Evolutionary conservation across 2,329 filamentous ascomycete genomes (phyloP).

Genomic region (Penicillium fuscoglaucum): DNA sequence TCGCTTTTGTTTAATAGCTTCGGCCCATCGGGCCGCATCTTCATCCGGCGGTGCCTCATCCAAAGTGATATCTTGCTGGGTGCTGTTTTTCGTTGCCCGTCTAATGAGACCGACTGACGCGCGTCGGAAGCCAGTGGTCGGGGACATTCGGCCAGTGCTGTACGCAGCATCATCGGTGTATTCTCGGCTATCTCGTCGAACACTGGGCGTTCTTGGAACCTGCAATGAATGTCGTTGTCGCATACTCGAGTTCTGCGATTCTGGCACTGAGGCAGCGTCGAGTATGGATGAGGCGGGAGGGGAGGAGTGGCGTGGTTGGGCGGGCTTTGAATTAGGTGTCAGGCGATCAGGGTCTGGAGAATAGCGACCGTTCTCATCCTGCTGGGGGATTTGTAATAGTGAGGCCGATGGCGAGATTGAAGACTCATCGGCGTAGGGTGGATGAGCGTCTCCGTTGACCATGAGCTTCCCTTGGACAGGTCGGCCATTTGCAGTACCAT

Average conservation of each 20-base stretch:
- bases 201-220: slow-evolving; percentile 69
- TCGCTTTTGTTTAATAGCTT: slow-evolving; percentile 86
- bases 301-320: slow-evolving; percentile 42
- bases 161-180: slow-evolving; percentile 62
- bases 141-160: slow-evolving; percentile 80
- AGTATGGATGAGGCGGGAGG: slow-evolving; percentile 57
- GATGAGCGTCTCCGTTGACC: slow-evolving; percentile 35
- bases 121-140: slow-evolving; percentile 64
- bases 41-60: slow-evolving; percentile 87
- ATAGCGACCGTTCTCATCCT: slow-evolving; percentile 34
- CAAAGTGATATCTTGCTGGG: slow-evolving; percentile 78
- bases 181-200: slow-evolving; percentile 66
- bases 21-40: slow-evolving; percentile 87
- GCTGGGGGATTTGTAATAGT: slow-evolving; percentile 36
- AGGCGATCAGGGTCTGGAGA: slow-evolving; percentile 35
- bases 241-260: slow-evolving; percentile 59
- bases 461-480: slow-evolving; percentile 28
- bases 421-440: slow-evolving; percentile 34
- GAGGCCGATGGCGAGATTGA: slow-evolving; percentile 31
- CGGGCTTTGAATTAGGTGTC: slow-evolving; percentile 28
- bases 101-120: slow-evolving; percentile 81
- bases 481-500: slow-evolving; percentile 27
- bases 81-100: slow-evolving; percentile 79
- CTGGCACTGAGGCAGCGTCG: slow-evolving; percentile 54
- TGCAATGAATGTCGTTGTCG: slow-evolving; percentile 87